phyloP scores from a whole-genome alignment of 805 yeast genomes.

The Groenewaldozyma salmanticensis region DNA sequence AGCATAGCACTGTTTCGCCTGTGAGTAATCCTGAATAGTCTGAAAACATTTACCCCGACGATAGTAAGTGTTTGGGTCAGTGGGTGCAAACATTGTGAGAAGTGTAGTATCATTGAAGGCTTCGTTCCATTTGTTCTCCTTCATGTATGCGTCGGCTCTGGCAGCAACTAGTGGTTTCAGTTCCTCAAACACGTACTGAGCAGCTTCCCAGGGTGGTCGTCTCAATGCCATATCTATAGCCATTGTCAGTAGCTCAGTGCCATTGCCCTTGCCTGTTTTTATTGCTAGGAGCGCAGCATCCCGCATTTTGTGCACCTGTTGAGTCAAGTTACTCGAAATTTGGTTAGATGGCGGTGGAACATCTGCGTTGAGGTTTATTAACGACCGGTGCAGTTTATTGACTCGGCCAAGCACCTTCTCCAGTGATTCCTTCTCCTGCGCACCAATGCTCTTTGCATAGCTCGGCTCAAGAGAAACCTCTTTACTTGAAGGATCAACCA shows the following conservation, averaged over 20 bases:
- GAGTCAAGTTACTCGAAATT: constrained; percentile 15
- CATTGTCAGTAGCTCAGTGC: constrained; percentile 26
- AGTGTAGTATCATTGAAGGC: constrained; percentile 31
- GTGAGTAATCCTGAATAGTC: constrained; percentile 16
- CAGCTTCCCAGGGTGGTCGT: constrained; percentile 33
- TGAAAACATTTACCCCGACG: constrained; percentile 26
- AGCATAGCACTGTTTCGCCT: constrained; percentile 16
- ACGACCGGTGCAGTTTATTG: constrained; percentile 24
- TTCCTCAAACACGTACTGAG: constrained; percentile 27
- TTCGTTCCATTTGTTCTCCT: constrained; percentile 26
- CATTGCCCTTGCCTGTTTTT: constrained; percentile 25
- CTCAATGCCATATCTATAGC: constrained; percentile 32
- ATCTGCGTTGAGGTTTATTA: constrained; percentile 23
- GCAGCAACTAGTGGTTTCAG: constrained; percentile 24
- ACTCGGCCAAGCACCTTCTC: constrained; percentile 19
- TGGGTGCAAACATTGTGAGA: constrained; percentile 24
- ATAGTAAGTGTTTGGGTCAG: constrained; percentile 25
- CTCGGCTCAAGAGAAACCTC: constrained; percentile 12
- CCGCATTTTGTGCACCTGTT: constrained; percentile 27
- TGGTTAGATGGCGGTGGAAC: constrained; percentile 27
- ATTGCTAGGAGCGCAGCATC: constrained; percentile 25
- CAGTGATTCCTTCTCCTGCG: constrained; percentile 15
- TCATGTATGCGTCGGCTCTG: constrained; percentile 32
- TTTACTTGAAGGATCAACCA: constrained; percentile 17
- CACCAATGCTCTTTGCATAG: constrained; percentile 6